phyloP scores from a whole-genome alignment of 345 rosid species.

The Laguncularia racemosa region DNA sequence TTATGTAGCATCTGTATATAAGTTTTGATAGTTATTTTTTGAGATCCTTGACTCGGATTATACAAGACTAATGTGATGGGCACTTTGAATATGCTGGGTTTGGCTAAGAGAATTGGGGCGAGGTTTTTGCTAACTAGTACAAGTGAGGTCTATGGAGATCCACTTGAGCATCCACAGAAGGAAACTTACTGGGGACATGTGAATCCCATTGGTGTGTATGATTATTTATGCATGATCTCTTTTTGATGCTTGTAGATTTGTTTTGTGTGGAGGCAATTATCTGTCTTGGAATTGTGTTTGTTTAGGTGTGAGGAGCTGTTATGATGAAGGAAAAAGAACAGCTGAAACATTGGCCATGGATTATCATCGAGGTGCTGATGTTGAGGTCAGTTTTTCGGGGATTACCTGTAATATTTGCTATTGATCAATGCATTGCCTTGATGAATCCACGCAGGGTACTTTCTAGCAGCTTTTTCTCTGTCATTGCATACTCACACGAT shows the following conservation, averaged over 20 bases:
- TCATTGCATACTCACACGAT: too few species aligned
- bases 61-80: slow-evolving; percentile 99
- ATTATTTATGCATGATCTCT: slow-evolving; percentile 1
- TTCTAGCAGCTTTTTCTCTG: too few species aligned
- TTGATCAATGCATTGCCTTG: too few species aligned
- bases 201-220: slow-evolving; percentile 73
- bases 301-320: slow-evolving; percentile 92
- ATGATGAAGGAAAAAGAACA: slow-evolving; percentile 96
- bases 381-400: slow-evolving; percentile 50
- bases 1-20: neutral
- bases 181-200: slow-evolving; percentile 99
- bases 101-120: slow-evolving; percentile 98
- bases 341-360: slow-evolving; percentile 97
- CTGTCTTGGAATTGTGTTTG: slow-evolving; percentile 5
- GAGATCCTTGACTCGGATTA: slow-evolving; percentile 45
- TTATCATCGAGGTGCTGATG: slow-evolving; percentile 91
- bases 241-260: slow-evolving; percentile 2
- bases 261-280: slow-evolving; percentile 2
- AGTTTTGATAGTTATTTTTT: slow-evolving; percentile 3
- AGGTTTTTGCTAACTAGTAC: slow-evolving; percentile 95
- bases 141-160: slow-evolving; percentile 99
- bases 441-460: too few species aligned
- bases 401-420: too few species aligned
- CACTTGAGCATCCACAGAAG: slow-evolving; percentile 98
- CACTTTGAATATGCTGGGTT: slow-evolving; percentile 93